phyloP scores from a whole-genome alignment of 2,329 filamentous ascomycete species.

The Colletotrichum coccodes region DNA sequence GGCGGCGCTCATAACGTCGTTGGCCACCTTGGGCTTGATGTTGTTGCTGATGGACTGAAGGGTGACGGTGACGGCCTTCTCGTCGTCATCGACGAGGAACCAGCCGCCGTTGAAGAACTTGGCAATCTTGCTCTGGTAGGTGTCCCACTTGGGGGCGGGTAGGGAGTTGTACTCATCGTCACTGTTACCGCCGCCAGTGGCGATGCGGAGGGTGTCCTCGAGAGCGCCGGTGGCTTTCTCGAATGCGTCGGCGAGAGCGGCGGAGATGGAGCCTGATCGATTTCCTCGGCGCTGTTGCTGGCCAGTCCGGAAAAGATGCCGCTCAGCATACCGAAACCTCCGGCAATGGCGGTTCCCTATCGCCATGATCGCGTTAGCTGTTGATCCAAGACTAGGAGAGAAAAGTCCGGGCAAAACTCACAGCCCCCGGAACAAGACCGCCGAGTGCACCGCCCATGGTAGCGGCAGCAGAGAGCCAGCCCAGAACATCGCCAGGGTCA shows the following conservation, averaged over 20 bases:
- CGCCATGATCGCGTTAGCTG: not conserved
- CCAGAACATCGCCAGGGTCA: conserved; percentile 3
- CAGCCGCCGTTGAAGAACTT: conserved; percentile 31
- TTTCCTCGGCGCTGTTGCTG: conserved; percentile 1
- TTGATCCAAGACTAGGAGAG: not conserved
- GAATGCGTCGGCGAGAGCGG: not conserved
- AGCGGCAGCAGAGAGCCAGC: conserved; percentile 11
- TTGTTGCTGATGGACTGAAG: conserved; percentile 13
- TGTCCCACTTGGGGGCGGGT: conserved; percentile 17
- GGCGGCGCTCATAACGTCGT: conserved; percentile 18
- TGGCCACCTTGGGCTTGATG: conserved; percentile 28
- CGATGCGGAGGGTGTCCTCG: conserved; percentile 10
- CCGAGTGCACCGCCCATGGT: conserved; percentile 13
- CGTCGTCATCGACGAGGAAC: conserved; percentile 26
- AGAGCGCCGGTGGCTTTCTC: not conserved
- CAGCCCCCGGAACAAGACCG: conserved; percentile 11
- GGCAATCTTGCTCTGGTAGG: conserved; percentile 14
- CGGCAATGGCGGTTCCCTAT: not conserved
- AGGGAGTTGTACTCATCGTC: conserved; percentile 15
- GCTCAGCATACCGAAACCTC: conserved; percentile 2
- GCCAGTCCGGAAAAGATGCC: conserved; percentile 10
- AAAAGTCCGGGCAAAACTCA: not conserved
- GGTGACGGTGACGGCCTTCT: conserved; percentile 5
- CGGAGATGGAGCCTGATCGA: conserved; percentile 10
- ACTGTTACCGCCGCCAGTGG: conserved; percentile 9